Evolutionary conservation across 179 eudicot species (phyloP), one percentile per base, ranked within the genome.

Genomic region (Patellifolia procumbens): DNA sequence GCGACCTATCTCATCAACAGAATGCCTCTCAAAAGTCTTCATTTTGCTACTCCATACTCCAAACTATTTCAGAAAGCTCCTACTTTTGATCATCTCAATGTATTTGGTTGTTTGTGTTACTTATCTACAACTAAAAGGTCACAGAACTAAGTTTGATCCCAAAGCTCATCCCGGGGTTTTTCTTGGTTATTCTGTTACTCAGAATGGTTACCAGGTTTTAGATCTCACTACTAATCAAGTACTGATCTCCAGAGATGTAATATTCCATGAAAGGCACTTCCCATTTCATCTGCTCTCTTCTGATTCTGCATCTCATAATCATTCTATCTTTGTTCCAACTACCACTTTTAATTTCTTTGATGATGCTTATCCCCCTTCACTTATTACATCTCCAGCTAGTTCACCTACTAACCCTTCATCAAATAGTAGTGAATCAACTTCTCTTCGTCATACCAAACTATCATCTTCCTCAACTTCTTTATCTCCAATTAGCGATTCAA

Each of bases 71-170:
- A 37, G 5, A 37, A 37, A 49, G 26, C 10, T 2, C 76, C 67
- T 35, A 7, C 2, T 6, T n/a, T 32, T 19, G 15, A 35, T 37
- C 51, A 37, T n/a, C 48, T 73, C 2, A 56, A 22, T 34, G 6
- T 15, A 1, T 71, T 71, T 71, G 74, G 74, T 2, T 71, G 39
- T 16, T 26, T 71, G 1, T 58, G 51, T 58, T 73, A 31, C 31
- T 24, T 42, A 0, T 10, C 66, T 43, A 46, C 32, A 16, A 7
- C 32, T 1, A 1, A 4, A n/a, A 11, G 12, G 2, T 4, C 5
- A 39, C 10, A 58, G 24, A 12, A 9, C 28, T 1, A 73, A 73
- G 37, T 73, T 73, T 73, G 20, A 10, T 24, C 7, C 65, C 0
- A 73, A 16, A 10, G 46, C 52, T n/a, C 13, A 19, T 13, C 34